Percentiles rank a stretch among this genome's conserved stretches.
Evolutionary conservation across 2,329 filamentous ascomycete genomes (phyloP).

Genomic region (Fusarium robinianum): DNA sequence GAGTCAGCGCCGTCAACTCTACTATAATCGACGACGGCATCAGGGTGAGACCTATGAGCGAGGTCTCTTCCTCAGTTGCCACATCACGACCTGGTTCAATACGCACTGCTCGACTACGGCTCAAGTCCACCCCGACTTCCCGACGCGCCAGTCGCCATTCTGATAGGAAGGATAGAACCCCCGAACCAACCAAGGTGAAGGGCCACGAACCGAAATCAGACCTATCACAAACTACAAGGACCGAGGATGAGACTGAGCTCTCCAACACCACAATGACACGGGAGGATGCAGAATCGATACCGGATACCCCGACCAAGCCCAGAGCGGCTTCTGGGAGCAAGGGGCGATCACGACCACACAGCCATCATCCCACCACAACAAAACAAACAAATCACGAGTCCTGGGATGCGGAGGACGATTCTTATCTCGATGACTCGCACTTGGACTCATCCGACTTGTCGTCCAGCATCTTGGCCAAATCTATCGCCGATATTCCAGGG

Average conservation of each 20-base stretch:
- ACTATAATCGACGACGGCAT: no score
- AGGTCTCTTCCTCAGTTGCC: conserved; percentile 34
- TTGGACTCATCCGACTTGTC: conserved; percentile 41
- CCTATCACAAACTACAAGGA: conserved; percentile 26
- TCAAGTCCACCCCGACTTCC: conserved; percentile 37
- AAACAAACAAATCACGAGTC: conserved; percentile 38
- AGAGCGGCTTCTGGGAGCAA: conserved; percentile 35
- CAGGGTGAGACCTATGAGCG: conserved; percentile 37
- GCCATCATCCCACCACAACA: conserved; percentile 24
- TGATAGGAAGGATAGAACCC: conserved; percentile 36
- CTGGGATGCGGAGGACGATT: conserved; percentile 38
- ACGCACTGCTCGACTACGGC: conserved; percentile 32
- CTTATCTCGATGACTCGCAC: conserved; percentile 33
- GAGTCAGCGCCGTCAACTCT: conserved; percentile 36
- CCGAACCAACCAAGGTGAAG: conserved; percentile 18
- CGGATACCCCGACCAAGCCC: conserved; percentile 47
- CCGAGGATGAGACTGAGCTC: conserved; percentile 6
- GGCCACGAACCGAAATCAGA: conserved; percentile 25
- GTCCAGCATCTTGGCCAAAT: conserved; percentile 51
- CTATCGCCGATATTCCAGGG: conserved; percentile 57
- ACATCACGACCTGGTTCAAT: conserved; percentile 28
- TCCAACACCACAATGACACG: not conserved
- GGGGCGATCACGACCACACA: conserved; percentile 36
- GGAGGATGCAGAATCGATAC: conserved; percentile 42
- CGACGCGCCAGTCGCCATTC: conserved; percentile 35